Percentiles rank a stretch among this genome's conserved stretches.
Evolutionary conservation across 2,329 filamentous ascomycete genomes (phyloP).

Genomic region (Penicillium sp.): DNA sequence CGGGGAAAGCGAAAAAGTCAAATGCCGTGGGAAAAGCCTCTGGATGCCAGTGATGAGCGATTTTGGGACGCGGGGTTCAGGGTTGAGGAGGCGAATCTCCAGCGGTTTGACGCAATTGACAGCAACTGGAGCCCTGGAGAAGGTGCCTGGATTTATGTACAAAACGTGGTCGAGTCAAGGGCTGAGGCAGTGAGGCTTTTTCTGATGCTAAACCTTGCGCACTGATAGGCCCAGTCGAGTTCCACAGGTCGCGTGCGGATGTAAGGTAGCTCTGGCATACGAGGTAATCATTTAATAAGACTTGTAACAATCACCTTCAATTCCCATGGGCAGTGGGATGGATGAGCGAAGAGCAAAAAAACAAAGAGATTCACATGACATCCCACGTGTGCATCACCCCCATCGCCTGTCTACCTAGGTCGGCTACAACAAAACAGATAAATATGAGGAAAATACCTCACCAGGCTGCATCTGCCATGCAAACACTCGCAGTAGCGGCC

Average conservation of each 20-base stretch:
- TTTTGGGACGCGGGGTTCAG: not conserved
- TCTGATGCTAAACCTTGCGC: conserved; percentile 5
- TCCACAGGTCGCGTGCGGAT: conserved; percentile 14
- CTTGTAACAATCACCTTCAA: not conserved
- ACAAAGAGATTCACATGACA: not conserved
- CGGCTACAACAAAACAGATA: not conserved
- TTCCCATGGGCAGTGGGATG: not conserved
- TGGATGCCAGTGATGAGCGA: not conserved
- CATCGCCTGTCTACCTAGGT: not conserved
- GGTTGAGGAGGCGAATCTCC: not conserved
- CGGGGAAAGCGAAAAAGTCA: conserved; percentile 11
- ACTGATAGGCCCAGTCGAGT: conserved; percentile 10
- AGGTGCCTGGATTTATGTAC: conserved; percentile 11
- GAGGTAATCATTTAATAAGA: not conserved
- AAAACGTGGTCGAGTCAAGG: conserved; percentile 16
- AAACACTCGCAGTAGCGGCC: not conserved
- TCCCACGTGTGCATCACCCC: not conserved
- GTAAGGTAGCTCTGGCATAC: not conserved
- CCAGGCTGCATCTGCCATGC: not conserved
- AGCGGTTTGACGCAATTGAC: not conserved
- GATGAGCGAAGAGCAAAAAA: not conserved
- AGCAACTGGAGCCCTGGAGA: not conserved
- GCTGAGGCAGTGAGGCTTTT: conserved; percentile 16
- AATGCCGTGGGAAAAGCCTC: not conserved
- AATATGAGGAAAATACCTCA: not conserved